Evolutionary conservation across 768 basidiomycete genomes (phyloP).

Genomic region (Leccinum variicolor): DNA sequence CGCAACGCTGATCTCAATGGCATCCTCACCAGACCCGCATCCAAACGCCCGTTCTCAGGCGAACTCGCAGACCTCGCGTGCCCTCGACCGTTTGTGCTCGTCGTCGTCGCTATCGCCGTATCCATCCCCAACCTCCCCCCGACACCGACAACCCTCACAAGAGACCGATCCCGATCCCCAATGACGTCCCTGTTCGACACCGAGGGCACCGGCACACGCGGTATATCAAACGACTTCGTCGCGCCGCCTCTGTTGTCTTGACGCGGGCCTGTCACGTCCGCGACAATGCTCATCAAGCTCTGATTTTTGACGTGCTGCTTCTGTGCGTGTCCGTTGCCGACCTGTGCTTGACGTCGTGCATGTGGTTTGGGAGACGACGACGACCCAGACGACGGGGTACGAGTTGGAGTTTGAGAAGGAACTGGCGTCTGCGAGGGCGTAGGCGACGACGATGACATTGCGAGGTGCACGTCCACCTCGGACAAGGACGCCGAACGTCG

Average conservation of each 20-base stretch:
- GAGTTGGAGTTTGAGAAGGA: not conserved
- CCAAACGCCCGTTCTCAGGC: not conserved
- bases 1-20: conserved; percentile 66
- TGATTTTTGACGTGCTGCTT: conserved; percentile 6
- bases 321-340: conserved; percentile 15
- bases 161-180: not conserved
- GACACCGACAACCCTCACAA: not conserved
- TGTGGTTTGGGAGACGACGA: not conserved
- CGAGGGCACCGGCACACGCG: too few relatives aligned
- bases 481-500: conserved; percentile 17
- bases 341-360: not conserved
- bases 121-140: not conserved
- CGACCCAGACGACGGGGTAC: not conserved
- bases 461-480: not conserved
- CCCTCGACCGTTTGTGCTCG: not conserved
- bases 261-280: too few relatives aligned
- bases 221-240: too few relatives aligned
- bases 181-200: not conserved
- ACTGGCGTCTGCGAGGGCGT: not conserved
- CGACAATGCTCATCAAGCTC: conserved; percentile 51
- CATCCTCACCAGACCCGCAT: conserved; percentile 17
- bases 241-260: too few relatives aligned
- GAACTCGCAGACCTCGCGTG: conserved; percentile 1
- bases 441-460: not conserved
- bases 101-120: not conserved